Conservation (phyloP, 805 yeast species). For the Kurtzmaniella fragi region DNA sequence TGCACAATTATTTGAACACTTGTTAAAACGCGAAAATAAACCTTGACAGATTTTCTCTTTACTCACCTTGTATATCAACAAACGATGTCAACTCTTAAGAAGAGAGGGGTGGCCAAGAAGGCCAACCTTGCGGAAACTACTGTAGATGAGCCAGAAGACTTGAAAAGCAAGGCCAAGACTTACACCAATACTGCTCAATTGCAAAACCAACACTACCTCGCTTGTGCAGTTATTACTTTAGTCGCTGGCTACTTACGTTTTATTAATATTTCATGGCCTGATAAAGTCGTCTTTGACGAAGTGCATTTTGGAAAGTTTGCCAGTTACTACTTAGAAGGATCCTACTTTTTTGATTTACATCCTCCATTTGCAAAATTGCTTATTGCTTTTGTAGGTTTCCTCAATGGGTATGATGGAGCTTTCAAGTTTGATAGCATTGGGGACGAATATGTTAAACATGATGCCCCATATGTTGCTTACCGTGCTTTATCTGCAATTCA, state of each 20-base stretch:
- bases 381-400: constrained; percentile 85
- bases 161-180: too few relatives aligned
- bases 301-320: constrained; percentile 87
- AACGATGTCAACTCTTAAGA: too few relatives aligned
- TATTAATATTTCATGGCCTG: constrained; percentile 56
- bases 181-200: background rate
- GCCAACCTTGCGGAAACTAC: too few relatives aligned
- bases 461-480: constrained; percentile 83
- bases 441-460: constrained; percentile 66
- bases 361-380: constrained; percentile 96
- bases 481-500: constrained; percentile 76
- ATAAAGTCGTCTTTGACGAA: constrained; percentile 80
- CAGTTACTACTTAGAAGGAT: constrained; percentile 77
- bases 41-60: too few relatives aligned
- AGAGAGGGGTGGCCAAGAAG: too few relatives aligned
- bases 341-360: constrained; percentile 93
- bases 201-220: constrained; percentile 24
- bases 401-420: constrained; percentile 86
- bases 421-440: constrained; percentile 92
- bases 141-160: too few relatives aligned
- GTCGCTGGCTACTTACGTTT: constrained; percentile 53
- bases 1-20: too few relatives aligned
- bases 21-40: too few relatives aligned
- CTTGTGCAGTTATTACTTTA: constrained; percentile 33
- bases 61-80: too few relatives aligned